Evolutionary conservation across 768 basidiomycete genomes (phyloP).

Genomic region (Amylocystis lapponica): DNA sequence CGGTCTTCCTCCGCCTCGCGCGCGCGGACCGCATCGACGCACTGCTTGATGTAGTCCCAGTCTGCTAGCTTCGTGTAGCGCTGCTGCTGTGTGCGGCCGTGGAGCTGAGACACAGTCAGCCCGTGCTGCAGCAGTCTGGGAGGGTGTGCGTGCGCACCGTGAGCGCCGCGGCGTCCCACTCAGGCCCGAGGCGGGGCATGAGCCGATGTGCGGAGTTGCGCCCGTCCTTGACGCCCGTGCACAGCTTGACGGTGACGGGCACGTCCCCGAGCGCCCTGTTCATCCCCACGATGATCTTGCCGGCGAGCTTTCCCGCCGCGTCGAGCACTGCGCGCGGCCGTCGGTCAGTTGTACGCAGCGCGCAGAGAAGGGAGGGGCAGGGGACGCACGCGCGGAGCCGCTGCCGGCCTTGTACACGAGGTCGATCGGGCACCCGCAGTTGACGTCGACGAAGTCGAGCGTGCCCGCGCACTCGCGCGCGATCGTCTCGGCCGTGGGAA

Average conservation of each 20-base stretch:
- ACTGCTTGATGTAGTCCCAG: slow-evolving; percentile 89
- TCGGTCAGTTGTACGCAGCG: too few relatives aligned
- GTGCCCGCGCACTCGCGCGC: slow-evolving; percentile 56
- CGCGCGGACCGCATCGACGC: slow-evolving; percentile 74
- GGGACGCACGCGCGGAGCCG: slow-evolving; percentile 77
- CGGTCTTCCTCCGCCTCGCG: slow-evolving; percentile 66
- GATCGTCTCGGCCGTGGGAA: slow-evolving; percentile 77
- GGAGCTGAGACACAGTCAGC: too few relatives aligned
- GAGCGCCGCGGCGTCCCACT: slow-evolving; percentile 50
- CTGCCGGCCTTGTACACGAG: slow-evolving; percentile 89
- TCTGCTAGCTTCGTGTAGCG: slow-evolving; percentile 90
- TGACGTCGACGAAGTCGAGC: slow-evolving; percentile 91
- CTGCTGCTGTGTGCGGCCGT: slow-evolving; percentile 92
- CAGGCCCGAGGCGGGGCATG: slow-evolving; percentile 65
- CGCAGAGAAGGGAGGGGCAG: too few relatives aligned
- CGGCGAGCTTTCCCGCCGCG: slow-evolving; percentile 70
- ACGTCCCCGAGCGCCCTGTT: slow-evolving; percentile 84
- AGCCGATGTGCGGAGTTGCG: slow-evolving; percentile 85
- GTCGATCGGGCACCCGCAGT: slow-evolving; percentile 97
- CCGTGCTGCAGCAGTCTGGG: too few relatives aligned
- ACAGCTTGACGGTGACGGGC: slow-evolving; percentile 86
- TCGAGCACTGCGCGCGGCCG: slow-evolving; percentile 86
- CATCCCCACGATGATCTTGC: slow-evolving; percentile 89
- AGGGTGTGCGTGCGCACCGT: slow-evolving; percentile 39
- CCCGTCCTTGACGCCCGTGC: slow-evolving; percentile 89